Evolutionary conservation across 106 monocot species (phyloP), one percentile per base, ranked within the genome.

Genomic region (Hemerocallis citrina): DNA sequence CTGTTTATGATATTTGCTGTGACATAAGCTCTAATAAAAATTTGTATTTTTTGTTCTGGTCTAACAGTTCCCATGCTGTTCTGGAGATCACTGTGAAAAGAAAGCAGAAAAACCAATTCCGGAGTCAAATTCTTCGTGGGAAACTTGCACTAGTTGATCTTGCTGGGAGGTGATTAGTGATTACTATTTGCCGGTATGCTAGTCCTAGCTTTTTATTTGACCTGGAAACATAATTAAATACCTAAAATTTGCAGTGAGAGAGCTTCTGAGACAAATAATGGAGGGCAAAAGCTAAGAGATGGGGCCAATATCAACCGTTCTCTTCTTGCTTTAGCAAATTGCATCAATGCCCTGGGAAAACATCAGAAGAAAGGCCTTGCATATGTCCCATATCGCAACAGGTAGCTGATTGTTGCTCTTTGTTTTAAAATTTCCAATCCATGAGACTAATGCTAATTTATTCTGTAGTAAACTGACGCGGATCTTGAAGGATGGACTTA

Each of bases 331-430:
- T 73, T 98, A 37, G 96, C 96, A 62, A 98, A 98, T 55, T 98
- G 96, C 74, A 98, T 98, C 35, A 98, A 98, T 77, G 96, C 96
- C 57, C 69, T 98, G 51, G 96, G 96, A 44, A 98, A 98, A 52
- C 86, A 88, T 71, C 91, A 91, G 15, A 98, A 98, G 50, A 98
- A 88, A 68, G 96, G 96, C 16, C 86, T 98, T 65, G 96, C 96
- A 56, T 98, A 98, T 85, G 96, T 98, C 32, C 96, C 96, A 67
- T 98, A 98, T 36, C 91, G 96, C 19, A 98, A 98, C 68, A 98
- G 96, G 61, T 90, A 87, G 25, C 22, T 49, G 7, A 24, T 62
- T 24, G 16, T 34, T 23, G 6, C 5, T 10, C 44, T 28, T 25
- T 15, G 25, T 17, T 42, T 1, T 8, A 35, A 19, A 12, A 44